Conservation (phyloP, 371 early-diverging fungal genomes). For the Lichtheimia ramosa region DNA sequence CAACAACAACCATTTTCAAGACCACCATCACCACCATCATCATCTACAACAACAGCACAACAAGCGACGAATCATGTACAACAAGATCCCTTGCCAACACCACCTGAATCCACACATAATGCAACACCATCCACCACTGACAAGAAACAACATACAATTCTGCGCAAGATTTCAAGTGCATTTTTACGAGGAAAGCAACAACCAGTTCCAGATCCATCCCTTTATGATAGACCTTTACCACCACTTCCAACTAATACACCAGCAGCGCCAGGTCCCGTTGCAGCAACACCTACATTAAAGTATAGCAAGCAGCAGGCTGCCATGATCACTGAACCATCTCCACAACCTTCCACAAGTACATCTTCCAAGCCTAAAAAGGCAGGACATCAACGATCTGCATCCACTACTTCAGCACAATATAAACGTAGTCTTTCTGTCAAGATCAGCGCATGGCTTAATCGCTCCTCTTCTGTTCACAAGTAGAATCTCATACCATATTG, state of each 20-base stretch:
- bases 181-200: slow-evolving; percentile 10
- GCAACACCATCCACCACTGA: not conserved
- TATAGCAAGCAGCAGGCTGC: slow-evolving; percentile 7
- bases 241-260: slow-evolving; percentile 3
- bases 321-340: not conserved
- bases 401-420: not conserved
- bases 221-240: slow-evolving; percentile 9
- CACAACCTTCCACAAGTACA: not conserved
- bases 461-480: slow-evolving; percentile 17
- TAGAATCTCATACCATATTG: not conserved
- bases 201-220: not conserved
- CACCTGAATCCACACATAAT: not conserved
- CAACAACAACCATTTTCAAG: slow-evolving; percentile 3
- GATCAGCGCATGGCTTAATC: slow-evolving; percentile 17
- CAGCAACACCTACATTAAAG: slow-evolving; percentile 2
- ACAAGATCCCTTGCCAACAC: not conserved
- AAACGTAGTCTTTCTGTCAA: slow-evolving; percentile 8
- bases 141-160: slow-evolving; percentile 8
- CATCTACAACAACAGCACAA: not conserved
- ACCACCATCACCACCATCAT: not conserved
- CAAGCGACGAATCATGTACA: too few species aligned
- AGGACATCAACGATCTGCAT: slow-evolving; percentile 11
- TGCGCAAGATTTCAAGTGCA: slow-evolving; percentile 20
- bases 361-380: not conserved
- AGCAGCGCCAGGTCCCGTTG: slow-evolving; percentile 9